phyloP scores from a whole-genome alignment of 2,329 filamentous ascomycete species.

The Neofusicoccum umdonicola region DNA sequence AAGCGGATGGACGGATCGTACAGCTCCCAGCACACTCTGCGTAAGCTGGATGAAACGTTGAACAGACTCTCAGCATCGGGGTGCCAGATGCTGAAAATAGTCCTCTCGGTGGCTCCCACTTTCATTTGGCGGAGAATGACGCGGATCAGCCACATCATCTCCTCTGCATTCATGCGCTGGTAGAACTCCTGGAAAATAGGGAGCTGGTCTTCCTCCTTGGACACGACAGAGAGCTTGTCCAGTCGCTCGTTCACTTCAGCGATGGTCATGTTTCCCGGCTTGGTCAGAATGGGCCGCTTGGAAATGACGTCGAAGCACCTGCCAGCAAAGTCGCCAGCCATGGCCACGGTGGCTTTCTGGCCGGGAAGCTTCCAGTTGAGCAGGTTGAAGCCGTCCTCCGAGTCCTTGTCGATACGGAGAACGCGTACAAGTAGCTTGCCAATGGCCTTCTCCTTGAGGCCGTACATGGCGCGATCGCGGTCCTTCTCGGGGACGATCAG shows the following conservation, averaged over 20 bases:
- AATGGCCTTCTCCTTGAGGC: slow-evolving; percentile 87
- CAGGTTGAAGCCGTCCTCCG: slow-evolving; percentile 81
- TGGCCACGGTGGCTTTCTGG: slow-evolving; percentile 58
- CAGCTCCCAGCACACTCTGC: slow-evolving; percentile 92
- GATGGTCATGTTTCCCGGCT: slow-evolving; percentile 76
- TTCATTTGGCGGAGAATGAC: slow-evolving; percentile 78
- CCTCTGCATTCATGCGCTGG: slow-evolving; percentile 85
- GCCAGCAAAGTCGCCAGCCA: slow-evolving; percentile 88
- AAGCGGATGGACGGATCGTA: slow-evolving; percentile 70
- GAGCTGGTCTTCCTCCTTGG: slow-evolving; percentile 79
- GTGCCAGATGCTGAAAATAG: slow-evolving; percentile 67
- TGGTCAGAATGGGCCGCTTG: slow-evolving; percentile 74
- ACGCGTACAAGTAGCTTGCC: slow-evolving; percentile 88
- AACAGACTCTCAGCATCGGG: slow-evolving; percentile 61
- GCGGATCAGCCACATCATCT: slow-evolving; percentile 90
- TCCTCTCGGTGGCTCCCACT: slow-evolving; percentile 63
- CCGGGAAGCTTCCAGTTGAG: slow-evolving; percentile 91
- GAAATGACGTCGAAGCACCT: slow-evolving; percentile 83
- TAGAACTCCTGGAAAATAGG: slow-evolving; percentile 84
- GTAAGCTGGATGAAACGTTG: slow-evolving; percentile 85
- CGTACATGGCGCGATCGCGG: slow-evolving; percentile 86
- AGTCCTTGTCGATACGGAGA: slow-evolving; percentile 87
- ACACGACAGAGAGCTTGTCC: slow-evolving; percentile 71
- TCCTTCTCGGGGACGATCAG: slow-evolving; percentile 93
- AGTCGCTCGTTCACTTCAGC: slow-evolving; percentile 85